phyloP scores from a whole-genome alignment of 257 asterid genomes.

The Solanum dulcamara region DNA sequence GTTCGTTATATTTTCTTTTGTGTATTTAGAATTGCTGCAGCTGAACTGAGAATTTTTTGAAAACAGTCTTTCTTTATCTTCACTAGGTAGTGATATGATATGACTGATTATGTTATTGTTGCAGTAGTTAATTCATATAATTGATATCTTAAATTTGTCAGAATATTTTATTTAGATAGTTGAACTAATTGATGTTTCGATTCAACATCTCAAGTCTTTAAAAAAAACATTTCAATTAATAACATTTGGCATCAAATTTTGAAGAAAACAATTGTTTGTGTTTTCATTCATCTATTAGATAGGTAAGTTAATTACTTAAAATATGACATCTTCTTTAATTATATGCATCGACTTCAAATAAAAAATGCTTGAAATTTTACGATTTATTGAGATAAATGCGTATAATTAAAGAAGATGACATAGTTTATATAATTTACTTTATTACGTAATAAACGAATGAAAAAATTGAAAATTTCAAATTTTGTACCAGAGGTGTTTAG shows the following conservation, averaged over 20 bases:
- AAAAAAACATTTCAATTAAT: no score
- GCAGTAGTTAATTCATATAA: no score
- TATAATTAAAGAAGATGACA: background rate
- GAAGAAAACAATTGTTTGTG: no score
- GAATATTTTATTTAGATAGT: background rate
- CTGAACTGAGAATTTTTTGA: no score
- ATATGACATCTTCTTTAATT: background rate
- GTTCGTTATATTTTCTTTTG: no score
- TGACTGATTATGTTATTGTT: no score
- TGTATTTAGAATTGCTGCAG: no score
- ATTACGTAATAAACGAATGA: fast-evolving
- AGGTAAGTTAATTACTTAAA: background rate
- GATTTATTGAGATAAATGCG: background rate
- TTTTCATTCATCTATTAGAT: no score
- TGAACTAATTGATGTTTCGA: background rate
- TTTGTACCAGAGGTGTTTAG: background rate
- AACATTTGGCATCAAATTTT: no score
- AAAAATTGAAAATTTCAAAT: background rate
- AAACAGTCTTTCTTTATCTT: no score
- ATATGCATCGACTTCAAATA: background rate
- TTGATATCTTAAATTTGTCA: background rate
- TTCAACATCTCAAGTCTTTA: no score
- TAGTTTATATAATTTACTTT: background rate
- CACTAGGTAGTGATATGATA: no score
- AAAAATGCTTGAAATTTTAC: background rate